These are phyloP conservation scores for Huntiella decipiens DNA, from an alignment of 2,329 filamentous ascomycete genomes.

Conservation along the genomic window DNA sequence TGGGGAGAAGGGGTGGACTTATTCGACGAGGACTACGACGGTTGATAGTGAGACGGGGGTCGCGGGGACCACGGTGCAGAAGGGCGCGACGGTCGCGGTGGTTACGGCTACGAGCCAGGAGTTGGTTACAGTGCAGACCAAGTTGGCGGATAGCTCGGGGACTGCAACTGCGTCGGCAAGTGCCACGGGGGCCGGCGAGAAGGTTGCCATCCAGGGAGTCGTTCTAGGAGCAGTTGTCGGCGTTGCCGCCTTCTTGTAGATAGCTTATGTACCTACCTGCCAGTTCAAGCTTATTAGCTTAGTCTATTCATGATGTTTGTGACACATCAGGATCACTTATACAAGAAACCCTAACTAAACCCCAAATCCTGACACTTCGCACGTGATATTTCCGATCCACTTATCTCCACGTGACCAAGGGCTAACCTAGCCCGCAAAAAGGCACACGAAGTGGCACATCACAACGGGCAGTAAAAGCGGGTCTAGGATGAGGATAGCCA, in stretches of 20 bases:
- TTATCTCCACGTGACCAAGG: too few relatives aligned
- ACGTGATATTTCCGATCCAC: too few relatives aligned
- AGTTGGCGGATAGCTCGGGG: conserved; percentile 11
- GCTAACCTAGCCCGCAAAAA: too few relatives aligned
- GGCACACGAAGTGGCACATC: not conserved
- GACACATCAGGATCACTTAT: too few relatives aligned
- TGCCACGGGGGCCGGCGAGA: conserved; percentile 6
- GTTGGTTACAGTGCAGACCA: conserved; percentile 12
- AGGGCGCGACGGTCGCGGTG: conserved; percentile 8
- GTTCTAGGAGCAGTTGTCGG: conserved; percentile 13
- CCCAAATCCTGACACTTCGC: rapidly evolving
- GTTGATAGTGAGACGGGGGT: conserved; percentile 7
- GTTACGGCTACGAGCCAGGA: conserved; percentile 12
- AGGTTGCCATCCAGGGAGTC: conserved; percentile 12
- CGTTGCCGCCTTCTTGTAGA: conserved; percentile 13
- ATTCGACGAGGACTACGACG: conserved; percentile 14
- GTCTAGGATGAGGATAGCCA: too few relatives aligned
- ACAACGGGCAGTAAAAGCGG: not conserved
- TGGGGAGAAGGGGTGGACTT: conserved; percentile 13
- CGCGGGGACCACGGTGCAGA: conserved; percentile 10
- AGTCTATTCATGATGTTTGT: too few relatives aligned
- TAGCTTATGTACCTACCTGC: not conserved
- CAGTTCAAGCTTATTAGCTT: too few relatives aligned
- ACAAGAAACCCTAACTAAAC: too few relatives aligned
- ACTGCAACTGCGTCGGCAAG: conserved; percentile 4